Evolutionary conservation across 1,284 basidiomycete genomes (phyloP), one percentile per base, ranked within the genome.

Genomic region (Gomphus sp.): DNA sequence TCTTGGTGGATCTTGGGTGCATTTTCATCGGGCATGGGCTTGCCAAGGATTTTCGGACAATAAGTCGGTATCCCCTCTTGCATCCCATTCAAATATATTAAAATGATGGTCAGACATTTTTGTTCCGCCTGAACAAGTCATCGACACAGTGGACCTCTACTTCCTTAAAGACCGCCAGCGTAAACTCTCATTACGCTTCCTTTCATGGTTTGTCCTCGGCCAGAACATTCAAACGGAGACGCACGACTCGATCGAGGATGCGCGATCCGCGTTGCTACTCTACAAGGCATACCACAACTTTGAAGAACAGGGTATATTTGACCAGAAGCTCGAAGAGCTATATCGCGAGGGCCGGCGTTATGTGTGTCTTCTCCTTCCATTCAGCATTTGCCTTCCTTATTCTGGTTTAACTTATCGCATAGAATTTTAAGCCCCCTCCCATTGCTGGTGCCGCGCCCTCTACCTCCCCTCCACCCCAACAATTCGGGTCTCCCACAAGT

Each of bases 31-130:
- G 97, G 0, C 96, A 99, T 67, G 97, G 97, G 0, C 80, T 99
- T n/a, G 90, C 92, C n/a, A 98, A 98, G 70, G 97, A 99, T 72
- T 98, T 99, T 74, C 82, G 97, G 11, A 99, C 97, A 60, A 98
- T 99, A 74, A 99, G 93, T 95, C 65, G 68, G 91, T 75, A n/a
- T 22, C 41, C 7, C 2, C 31, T 4, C 18, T 51, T 12, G 18
- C 25, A 34, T 45, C 18, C 48, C 9, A 56, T 28, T 36, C 22
- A 56, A 36, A 51, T 49, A 52, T 28, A 37, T 18, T 57, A 36
- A 51, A 44, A 52, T 56, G 18, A 49, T 52, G 16, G 47, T 6
- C 66, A 96, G 94, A 99, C 71, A 93, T 99, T 54, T 95, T 89
- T 68, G 93, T 99, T 6, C 96, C 97, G 0, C 91, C 93, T 0